Percentiles rank a stretch among this genome's conserved stretches.
phyloP scores from a whole-genome alignment of 306 rosid species.

The Casuarina cunninghamiana region DNA sequence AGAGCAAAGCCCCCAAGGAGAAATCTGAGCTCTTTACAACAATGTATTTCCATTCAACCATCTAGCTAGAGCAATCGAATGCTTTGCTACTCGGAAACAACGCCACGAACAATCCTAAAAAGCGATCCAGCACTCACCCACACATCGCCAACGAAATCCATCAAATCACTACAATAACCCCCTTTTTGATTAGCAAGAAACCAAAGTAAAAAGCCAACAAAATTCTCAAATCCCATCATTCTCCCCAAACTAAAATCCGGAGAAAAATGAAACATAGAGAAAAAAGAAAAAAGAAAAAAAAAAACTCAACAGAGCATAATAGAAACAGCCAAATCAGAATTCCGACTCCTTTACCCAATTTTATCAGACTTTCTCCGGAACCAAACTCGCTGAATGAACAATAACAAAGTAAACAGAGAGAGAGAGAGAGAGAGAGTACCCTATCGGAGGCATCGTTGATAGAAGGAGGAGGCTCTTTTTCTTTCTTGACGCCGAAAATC shows the following conservation, averaged over 20 bases:
- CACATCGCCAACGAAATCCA: background rate
- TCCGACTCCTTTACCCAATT: background rate
- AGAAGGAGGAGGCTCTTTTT: slow-evolving; percentile 90
- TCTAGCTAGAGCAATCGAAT: background rate
- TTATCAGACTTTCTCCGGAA: background rate
- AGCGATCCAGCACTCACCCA: background rate
- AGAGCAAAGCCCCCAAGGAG: too few species aligned
- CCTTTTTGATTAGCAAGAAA: background rate
- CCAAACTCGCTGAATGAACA: background rate
- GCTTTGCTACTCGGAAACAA: background rate
- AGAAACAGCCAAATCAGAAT: background rate
- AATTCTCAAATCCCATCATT: background rate
- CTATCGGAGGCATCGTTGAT: slow-evolving; percentile 77
- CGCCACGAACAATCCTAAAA: background rate
- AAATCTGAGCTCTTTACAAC: background rate
- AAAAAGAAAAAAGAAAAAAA: background rate
- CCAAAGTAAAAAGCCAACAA: background rate
- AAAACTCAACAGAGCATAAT: background rate
- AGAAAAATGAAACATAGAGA: background rate
- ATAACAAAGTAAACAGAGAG: background rate
- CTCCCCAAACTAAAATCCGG: background rate
- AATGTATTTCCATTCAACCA: background rate
- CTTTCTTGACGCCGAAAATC: slow-evolving; percentile 81
- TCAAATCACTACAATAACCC: background rate
- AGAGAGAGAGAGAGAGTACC: slow-evolving; percentile 36